Conservation (phyloP, 768 basidiomycete species). For the Rhizopogon rudus region DNA sequence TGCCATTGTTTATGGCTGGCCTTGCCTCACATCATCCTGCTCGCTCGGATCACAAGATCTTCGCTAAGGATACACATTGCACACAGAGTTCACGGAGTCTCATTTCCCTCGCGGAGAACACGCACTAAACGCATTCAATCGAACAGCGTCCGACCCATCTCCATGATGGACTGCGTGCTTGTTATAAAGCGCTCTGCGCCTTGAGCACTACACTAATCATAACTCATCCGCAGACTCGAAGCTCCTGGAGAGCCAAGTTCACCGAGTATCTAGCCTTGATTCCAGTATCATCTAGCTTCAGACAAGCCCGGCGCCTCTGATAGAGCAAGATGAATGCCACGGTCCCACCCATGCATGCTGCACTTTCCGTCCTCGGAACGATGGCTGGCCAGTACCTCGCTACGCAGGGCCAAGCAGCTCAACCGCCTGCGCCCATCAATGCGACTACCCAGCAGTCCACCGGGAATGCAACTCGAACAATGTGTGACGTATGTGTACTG, state of each 20-base stretch:
- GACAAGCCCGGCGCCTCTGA: slow-evolving; percentile 8
- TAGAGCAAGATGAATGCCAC: slow-evolving; percentile 20
- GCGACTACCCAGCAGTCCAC: slow-evolving; percentile 11
- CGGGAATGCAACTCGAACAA: slow-evolving; percentile 24
- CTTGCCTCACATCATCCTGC: not conserved
- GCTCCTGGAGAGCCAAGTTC: slow-evolving; percentile 26
- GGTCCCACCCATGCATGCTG: slow-evolving; percentile 31
- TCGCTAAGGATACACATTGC: not conserved
- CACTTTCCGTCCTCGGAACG: slow-evolving; percentile 30
- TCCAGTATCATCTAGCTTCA: slow-evolving; percentile 5
- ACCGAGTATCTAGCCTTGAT: slow-evolving; percentile 3
- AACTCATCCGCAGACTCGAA: slow-evolving; percentile 29
- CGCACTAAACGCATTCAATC: slow-evolving; percentile 22
- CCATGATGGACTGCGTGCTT: slow-evolving; percentile 7
- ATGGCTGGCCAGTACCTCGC: slow-evolving; percentile 32
- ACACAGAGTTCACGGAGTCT: slow-evolving; percentile 9
- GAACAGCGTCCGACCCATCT: slow-evolving; percentile 4
- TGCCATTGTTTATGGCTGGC: not conserved
- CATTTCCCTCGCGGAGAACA: slow-evolving; percentile 26
- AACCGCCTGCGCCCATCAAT: slow-evolving; percentile 13
- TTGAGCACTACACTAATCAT: slow-evolving; percentile 22
- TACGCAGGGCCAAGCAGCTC: slow-evolving; percentile 19
- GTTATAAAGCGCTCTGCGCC: slow-evolving; percentile 20
- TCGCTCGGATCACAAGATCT: not conserved
- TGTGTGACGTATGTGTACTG: slow-evolving; percentile 45